phyloP scores from a whole-genome alignment of 345 rosid genomes.

The Xanthoceras sorbifolium region DNA sequence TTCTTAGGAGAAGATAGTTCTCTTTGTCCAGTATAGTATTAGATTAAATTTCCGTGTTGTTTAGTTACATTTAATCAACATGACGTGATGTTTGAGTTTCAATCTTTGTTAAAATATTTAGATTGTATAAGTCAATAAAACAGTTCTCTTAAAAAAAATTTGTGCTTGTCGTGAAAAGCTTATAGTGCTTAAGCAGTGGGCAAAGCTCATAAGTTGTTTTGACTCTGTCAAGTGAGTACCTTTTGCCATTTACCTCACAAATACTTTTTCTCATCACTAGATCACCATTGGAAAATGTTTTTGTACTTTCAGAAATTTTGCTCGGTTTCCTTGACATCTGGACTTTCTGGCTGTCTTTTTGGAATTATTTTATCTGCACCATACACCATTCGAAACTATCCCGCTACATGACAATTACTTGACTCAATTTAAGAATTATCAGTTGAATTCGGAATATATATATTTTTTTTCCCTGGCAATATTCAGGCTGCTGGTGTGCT shows the following conservation, averaged over 20 bases:
- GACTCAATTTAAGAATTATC: not conserved
- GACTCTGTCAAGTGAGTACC: not conserved
- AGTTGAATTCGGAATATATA: not conserved
- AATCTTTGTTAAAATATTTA: not conserved
- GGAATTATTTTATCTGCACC: not conserved
- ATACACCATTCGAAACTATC: not conserved
- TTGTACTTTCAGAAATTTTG: not conserved
- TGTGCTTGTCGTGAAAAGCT: not conserved
- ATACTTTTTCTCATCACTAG: not conserved
- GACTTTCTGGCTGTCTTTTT: not conserved
- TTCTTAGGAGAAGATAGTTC: not conserved
- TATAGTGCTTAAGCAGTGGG: not conserved
- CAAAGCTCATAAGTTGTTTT: not conserved
- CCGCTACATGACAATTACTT: not conserved
- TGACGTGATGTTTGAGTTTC: not conserved
- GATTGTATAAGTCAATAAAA: not conserved
- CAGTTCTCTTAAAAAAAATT: not conserved
- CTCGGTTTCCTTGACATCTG: not conserved
- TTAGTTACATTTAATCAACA: not conserved
- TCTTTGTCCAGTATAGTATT: not conserved
- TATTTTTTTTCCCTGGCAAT: constrained; percentile 19
- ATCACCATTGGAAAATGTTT: not conserved
- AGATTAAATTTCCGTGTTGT: not conserved
- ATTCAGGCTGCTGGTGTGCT: constrained; percentile 96
- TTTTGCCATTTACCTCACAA: not conserved